Percentiles rank a stretch among this genome's conserved stretches.
Conservation (phyloP, 805 yeast genomes). For the Yarrowia phangngaensis region DNA sequence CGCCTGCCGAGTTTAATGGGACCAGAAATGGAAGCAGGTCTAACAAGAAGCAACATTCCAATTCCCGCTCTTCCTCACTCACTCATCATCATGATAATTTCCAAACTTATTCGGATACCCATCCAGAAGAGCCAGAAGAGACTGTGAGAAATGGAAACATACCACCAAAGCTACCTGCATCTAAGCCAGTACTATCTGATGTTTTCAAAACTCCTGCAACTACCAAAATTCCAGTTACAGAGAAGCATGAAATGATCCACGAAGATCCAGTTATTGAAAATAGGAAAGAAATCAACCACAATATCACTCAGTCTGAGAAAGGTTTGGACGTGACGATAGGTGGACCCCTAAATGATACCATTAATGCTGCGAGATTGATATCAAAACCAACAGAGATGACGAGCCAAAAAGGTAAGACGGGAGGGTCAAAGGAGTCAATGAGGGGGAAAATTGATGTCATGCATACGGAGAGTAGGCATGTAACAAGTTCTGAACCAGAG, state of each 20-base stretch:
- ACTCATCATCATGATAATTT: conserved; percentile 16
- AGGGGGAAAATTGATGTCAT: no score
- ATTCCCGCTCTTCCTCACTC: background rate
- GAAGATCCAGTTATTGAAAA: conserved; percentile 12
- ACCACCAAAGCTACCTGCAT: no score
- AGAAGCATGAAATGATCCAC: conserved; percentile 1
- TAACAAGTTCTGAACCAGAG: no score
- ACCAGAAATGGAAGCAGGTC: conserved; percentile 6
- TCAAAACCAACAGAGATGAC: no score
- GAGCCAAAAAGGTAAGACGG: no score
- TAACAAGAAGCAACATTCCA: background rate
- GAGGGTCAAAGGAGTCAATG: no score
- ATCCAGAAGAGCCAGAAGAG: conserved; percentile 24
- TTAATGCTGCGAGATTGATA: no score
- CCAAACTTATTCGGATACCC: conserved; percentile 15
- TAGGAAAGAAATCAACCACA: conserved; percentile 11
- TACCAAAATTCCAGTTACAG: background rate
- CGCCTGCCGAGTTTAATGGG: background rate
- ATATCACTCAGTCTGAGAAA: no score
- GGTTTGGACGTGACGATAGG: no score
- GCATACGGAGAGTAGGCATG: no score
- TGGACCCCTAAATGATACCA: no score
- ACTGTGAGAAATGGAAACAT: background rate
- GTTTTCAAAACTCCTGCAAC: background rate
- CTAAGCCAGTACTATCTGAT: no score